phyloP scores from a whole-genome alignment of 345 rosid species.

The Excoecaria cochinchinensis region DNA sequence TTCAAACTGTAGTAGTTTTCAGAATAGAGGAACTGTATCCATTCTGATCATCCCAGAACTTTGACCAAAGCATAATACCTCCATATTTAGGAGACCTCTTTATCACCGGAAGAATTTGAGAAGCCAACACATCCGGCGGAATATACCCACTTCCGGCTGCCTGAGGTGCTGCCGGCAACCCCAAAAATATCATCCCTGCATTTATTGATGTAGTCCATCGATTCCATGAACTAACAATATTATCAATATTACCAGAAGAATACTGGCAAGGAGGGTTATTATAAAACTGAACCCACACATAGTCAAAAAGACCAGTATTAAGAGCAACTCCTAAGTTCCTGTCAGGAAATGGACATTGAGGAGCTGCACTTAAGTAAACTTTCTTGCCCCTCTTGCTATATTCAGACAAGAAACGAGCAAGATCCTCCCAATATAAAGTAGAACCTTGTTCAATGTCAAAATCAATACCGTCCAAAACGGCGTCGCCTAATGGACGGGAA shows the following conservation, averaged over 20 bases:
- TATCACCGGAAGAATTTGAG: slow-evolving; percentile 30
- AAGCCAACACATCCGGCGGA: slow-evolving; percentile 24
- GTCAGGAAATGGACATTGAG: slow-evolving; percentile 36
- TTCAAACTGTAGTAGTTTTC: slow-evolving; percentile 11
- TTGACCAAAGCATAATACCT: slow-evolving; percentile 42
- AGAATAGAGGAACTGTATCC: slow-evolving; percentile 30
- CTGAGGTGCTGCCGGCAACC: slow-evolving; percentile 33
- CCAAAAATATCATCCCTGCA: slow-evolving; percentile 23
- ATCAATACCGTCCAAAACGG: slow-evolving; percentile 29
- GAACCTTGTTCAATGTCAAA: slow-evolving; percentile 32
- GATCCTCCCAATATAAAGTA: slow-evolving; percentile 22
- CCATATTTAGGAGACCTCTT: slow-evolving; percentile 33
- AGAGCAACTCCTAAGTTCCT: slow-evolving; percentile 25
- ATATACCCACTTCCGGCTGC: slow-evolving; percentile 40
- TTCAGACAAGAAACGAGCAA: slow-evolving; percentile 18
- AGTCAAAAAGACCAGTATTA: slow-evolving; percentile 29
- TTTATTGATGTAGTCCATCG: slow-evolving; percentile 23
- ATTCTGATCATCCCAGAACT: slow-evolving; percentile 24
- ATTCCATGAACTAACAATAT: slow-evolving; percentile 29
- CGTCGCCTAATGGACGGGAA: slow-evolving; percentile 28
- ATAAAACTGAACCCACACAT: slow-evolving; percentile 34
- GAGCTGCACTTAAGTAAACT: slow-evolving; percentile 31
- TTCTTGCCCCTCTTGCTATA: slow-evolving; percentile 20
- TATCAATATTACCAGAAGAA: slow-evolving; percentile 16
- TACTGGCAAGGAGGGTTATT: slow-evolving; percentile 33